phyloP scores from a whole-genome alignment of 495 filamentous ascomycete species.

The Aspergillus homomorphus region DNA sequence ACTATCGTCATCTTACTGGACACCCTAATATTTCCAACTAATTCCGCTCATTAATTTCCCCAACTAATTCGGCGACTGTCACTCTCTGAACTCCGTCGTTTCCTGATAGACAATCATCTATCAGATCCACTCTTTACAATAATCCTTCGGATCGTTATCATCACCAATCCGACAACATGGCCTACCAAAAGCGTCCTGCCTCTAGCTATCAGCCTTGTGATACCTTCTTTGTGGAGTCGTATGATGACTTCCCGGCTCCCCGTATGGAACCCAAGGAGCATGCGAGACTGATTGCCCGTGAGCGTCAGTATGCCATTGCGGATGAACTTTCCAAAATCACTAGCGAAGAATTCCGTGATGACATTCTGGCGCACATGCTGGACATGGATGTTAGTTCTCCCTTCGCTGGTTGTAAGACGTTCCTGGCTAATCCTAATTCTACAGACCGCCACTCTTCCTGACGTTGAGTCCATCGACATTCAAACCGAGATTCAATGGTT shows the following conservation, averaged over 20 bases:
- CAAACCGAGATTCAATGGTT: constrained; percentile 99
- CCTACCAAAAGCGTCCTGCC: constrained; percentile 52
- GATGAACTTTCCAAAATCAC: constrained; percentile 81
- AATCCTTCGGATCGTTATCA: constrained; percentile 20
- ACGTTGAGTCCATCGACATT: constrained; percentile 96
- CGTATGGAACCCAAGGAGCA: constrained; percentile 58
- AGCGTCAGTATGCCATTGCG: constrained; percentile 78
- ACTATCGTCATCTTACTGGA: constrained; percentile 43
- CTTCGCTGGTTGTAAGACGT: background rate
- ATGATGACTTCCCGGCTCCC: constrained; percentile 54
- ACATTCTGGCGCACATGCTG: constrained; percentile 89
- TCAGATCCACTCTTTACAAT: constrained; percentile 37
- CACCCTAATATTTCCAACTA: constrained; percentile 53
- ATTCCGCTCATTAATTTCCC: constrained; percentile 53
- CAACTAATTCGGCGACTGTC: constrained; percentile 50
- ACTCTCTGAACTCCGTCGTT: constrained; percentile 55
- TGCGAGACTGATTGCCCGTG: constrained; percentile 66
- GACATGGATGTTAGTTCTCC: constrained; percentile 79
- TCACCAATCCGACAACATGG: constrained; percentile 60
- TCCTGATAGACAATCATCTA: constrained; percentile 32
- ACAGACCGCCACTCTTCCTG: constrained; percentile 84
- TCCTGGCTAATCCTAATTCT: constrained; percentile 27
- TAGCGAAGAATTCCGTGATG: constrained; percentile 85
- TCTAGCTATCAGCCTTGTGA: constrained; percentile 62
- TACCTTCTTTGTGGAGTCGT: constrained; percentile 84